phyloP scores from a whole-genome alignment of 805 yeast species.

The Wickerhamiella cacticola region DNA sequence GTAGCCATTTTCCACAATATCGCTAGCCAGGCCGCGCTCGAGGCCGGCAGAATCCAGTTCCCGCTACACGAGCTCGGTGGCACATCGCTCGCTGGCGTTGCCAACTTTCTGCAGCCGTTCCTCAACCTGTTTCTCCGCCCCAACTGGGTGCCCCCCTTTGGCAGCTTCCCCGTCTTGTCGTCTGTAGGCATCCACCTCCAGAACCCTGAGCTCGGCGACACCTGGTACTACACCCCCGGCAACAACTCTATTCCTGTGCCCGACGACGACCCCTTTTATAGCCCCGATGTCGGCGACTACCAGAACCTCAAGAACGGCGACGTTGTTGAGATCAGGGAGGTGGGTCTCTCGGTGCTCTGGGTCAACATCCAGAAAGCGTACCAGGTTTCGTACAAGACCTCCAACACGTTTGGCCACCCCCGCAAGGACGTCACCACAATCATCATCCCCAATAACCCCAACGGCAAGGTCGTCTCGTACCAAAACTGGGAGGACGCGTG shows the following conservation, averaged over 20 bases:
- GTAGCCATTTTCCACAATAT: background rate
- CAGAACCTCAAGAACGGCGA: slow-evolving; percentile 16
- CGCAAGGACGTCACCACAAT: slow-evolving; percentile 17
- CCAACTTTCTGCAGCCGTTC: slow-evolving; percentile 27
- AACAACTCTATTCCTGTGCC: slow-evolving; percentile 7
- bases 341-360: slow-evolving; percentile 15
- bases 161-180: background rate
- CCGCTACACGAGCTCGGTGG: slow-evolving; percentile 7
- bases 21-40: background rate
- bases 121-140: slow-evolving; percentile 17
- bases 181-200: background rate
- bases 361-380: slow-evolving; percentile 9
- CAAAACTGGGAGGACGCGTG: slow-evolving; percentile 22
- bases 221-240: slow-evolving; percentile 8
- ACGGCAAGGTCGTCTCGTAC: slow-evolving; percentile 18
- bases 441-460: slow-evolving; percentile 13
- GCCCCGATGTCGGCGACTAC: slow-evolving; percentile 9
- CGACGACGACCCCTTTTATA: slow-evolving; percentile 20
- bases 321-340: slow-evolving; percentile 16
- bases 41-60: background rate
- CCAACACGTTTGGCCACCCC: slow-evolving; percentile 12
- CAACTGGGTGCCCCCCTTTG: slow-evolving; percentile 13
- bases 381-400: slow-evolving; percentile 16
- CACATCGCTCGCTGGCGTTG: slow-evolving; percentile 5
- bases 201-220: background rate